These are phyloP conservation scores for Viola pubescens DNA, from an alignment of 441 rosid genomes.

Conservation along the genomic window DNA sequence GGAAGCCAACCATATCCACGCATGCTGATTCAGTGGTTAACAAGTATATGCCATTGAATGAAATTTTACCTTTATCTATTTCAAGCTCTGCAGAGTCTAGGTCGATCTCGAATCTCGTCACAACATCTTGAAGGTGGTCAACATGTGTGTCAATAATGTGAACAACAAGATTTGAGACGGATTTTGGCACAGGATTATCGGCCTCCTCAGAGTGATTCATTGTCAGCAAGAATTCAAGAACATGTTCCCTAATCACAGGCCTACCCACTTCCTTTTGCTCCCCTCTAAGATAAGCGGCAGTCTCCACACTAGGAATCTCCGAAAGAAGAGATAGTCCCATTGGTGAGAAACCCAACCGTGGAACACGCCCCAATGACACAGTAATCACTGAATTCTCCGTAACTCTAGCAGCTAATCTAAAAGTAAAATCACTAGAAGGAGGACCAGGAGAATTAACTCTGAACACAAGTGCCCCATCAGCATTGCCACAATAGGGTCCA, in stretches of 20 bases:
- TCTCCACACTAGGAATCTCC: slow-evolving; percentile 80
- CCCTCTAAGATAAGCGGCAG: slow-evolving; percentile 35
- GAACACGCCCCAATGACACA: slow-evolving; percentile 84
- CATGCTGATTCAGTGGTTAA: not conserved
- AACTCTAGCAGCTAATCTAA: slow-evolving; percentile 81
- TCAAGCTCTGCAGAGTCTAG: slow-evolving; percentile 79
- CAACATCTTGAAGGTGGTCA: slow-evolving; percentile 86
- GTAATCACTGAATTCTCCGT: slow-evolving; percentile 81
- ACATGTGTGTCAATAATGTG: slow-evolving; percentile 82
- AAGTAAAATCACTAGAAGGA: slow-evolving; percentile 61
- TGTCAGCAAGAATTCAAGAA: slow-evolving; percentile 79
- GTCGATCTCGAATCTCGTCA: slow-evolving; percentile 83
- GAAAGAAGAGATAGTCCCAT: slow-evolving; percentile 72
- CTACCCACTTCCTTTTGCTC: slow-evolving; percentile 52
- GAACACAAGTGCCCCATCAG: slow-evolving; percentile 85
- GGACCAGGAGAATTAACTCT: slow-evolving; percentile 94
- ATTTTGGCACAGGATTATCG: slow-evolving; percentile 83
- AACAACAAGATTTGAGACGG: slow-evolving; percentile 80
- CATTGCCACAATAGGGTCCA: slow-evolving; percentile 86
- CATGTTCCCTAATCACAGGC: slow-evolving; percentile 82
- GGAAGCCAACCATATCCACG: too few species aligned
- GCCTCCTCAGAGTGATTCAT: slow-evolving; percentile 99
- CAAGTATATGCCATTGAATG: not conserved
- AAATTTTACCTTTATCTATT: slow-evolving; percentile 67
- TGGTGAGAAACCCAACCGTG: slow-evolving; percentile 80